phyloP scores from a whole-genome alignment of 2,329 filamentous ascomycete genomes.

The Xylariaceae sp. region DNA sequence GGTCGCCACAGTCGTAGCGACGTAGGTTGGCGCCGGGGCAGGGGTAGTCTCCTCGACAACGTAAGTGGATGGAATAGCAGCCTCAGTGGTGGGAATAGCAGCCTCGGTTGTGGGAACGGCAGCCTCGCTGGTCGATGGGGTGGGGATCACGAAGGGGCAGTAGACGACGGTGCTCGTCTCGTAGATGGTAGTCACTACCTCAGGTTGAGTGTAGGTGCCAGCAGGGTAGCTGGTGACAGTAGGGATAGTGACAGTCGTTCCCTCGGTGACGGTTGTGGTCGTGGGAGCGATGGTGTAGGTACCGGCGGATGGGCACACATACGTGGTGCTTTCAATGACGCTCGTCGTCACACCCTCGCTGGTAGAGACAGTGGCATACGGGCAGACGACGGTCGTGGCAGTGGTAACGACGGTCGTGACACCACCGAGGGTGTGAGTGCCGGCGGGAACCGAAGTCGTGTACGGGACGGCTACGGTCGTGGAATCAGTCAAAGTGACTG shows the following conservation, averaged over 20 bases:
- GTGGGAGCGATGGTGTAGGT: conserved; percentile 77
- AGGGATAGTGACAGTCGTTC: conserved; percentile 66
- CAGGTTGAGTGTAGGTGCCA: conserved; percentile 75
- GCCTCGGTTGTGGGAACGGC: conserved; percentile 31
- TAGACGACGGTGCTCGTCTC: conserved; percentile 71
- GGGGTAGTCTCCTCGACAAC: conserved; percentile 29
- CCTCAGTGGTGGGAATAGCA: neutral
- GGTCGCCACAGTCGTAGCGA: neutral
- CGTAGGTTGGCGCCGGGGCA: conserved; percentile 24
- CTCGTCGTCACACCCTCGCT: conserved; percentile 67
- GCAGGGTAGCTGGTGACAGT: conserved; percentile 68
- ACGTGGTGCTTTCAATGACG: conserved; percentile 72
- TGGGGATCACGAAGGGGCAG: conserved; percentile 66
- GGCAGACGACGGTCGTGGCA: conserved; percentile 72
- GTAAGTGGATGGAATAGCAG: conserved; percentile 9
- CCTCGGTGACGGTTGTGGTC: conserved; percentile 63
- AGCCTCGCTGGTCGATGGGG: conserved; percentile 30
- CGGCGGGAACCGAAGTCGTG: conserved; percentile 66
- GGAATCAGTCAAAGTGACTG: conserved; percentile 69
- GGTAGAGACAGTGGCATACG: conserved; percentile 70
- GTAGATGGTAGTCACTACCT: conserved; percentile 71
- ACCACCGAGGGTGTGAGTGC: conserved; percentile 74
- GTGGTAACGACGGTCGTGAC: conserved; percentile 73
- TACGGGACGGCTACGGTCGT: conserved; percentile 71
- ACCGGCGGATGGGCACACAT: conserved; percentile 74